Conservation (phyloP, 371 early-diverging fungal species). For the Umbelopsis sp. region DNA sequence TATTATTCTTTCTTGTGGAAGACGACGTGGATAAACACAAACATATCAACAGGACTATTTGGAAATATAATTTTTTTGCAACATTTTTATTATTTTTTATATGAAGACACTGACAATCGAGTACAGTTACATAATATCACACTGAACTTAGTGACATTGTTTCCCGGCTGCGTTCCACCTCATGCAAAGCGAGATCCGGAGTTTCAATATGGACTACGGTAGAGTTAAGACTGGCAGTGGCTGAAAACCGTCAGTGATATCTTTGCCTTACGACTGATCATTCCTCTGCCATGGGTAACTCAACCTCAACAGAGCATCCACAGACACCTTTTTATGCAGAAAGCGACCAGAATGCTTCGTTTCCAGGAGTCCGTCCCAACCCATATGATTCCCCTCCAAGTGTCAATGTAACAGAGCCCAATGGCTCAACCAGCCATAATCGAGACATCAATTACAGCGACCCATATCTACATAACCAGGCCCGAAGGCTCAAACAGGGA, state of each 20-base stretch:
- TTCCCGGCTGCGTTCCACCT: no score
- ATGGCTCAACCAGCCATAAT: background rate
- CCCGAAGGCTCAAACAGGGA: slow-evolving; percentile 3
- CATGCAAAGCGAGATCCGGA: no score
- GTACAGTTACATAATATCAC: no score
- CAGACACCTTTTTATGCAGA: slow-evolving; percentile 1
- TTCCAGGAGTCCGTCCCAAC: slow-evolving; percentile 2
- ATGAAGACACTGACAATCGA: no score
- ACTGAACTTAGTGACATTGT: no score
- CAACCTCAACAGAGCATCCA: slow-evolving; percentile 5
- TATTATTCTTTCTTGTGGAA: no score
- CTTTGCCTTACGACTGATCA: background rate
- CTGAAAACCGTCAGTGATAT: background rate
- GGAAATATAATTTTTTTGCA: no score
- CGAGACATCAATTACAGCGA: slow-evolving; percentile 15
- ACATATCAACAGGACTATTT: no score
- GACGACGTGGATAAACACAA: no score
- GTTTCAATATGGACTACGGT: no score
- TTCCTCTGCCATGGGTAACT: slow-evolving; percentile 6
- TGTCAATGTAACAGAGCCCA: slow-evolving; percentile 2
- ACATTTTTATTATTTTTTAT: no score
- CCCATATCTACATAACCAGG: slow-evolving; percentile 3
- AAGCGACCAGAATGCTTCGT: background rate
- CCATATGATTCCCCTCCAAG: background rate
- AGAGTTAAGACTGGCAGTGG: no score